Evolutionary conservation across 345 rosid genomes (phyloP), one percentile per base, ranked within the genome.

Genomic region (Geranium rotundifolium): DNA sequence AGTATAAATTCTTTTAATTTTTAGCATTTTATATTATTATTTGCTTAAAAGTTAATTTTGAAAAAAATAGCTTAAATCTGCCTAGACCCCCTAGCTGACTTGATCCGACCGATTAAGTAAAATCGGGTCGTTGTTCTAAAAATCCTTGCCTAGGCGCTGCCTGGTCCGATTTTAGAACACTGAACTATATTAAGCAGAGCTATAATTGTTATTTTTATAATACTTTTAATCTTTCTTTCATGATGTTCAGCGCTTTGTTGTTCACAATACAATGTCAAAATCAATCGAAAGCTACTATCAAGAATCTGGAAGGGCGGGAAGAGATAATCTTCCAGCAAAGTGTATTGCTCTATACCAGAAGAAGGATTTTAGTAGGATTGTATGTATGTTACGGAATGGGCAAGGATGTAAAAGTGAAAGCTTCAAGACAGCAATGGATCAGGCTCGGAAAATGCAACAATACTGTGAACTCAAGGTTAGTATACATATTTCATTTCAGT

Each of bases 221-320:
- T 0, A 34, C 6, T 4, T 4, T 34, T 5, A 34, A 34, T 34
- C 41, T 18, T 34, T 18, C 2, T 17, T 17, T 60, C 17, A 41
- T 7, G 30, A 18, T 66, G 41, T 54, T 54, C 90, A 89, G 97
- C 85, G 85, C 63, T 92, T 92, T 63, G 96, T 92, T 37, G 56
- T 87, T 72, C 98, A 89, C 77, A 92, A 89, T 65, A 84, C 96
- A 31, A 49, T 92, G 85, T 92, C 95, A n/a, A 92, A 87, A 79
- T 87, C 97, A 59, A 71, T 87, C 16, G 95, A 92, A 74, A 92
- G 97, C 77, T 92, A 92, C 57, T 92, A 92, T 69, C 97, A 89
- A 80, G 98, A 92, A 73, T 87, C 91, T 37, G 95, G 98, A 60
- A 85, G 98, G 73, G 97, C 97, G 29, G 91, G 84, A 50, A 83